Conservation (phyloP, 805 yeast species). For the Zygosaccharomyces bisporus region DNA sequence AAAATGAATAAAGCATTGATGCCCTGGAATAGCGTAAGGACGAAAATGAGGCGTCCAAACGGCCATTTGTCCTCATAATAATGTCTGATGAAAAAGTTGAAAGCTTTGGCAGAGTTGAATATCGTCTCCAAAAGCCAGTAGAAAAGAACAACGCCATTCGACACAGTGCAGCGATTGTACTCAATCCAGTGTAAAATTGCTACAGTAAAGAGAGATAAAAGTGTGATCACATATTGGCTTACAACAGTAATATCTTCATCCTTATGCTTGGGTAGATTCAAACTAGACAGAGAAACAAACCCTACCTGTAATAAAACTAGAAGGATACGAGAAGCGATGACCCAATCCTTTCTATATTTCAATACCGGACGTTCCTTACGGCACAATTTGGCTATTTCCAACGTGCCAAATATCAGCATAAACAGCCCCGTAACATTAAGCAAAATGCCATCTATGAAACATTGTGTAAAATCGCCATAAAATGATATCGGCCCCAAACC, state of each 20-base stretch:
- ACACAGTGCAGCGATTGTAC: constrained; percentile 57
- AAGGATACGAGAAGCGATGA: constrained; percentile 34
- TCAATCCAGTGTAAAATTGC: constrained; percentile 65
- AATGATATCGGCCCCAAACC: constrained; percentile 44
- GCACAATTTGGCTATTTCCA: constrained; percentile 34
- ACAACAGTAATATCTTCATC: constrained; percentile 22
- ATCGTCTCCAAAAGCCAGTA: constrained; percentile 67
- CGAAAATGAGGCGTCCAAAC: constrained; percentile 25
- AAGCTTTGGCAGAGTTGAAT: constrained; percentile 45
- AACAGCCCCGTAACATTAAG: constrained; percentile 41
- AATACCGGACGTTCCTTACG: constrained; percentile 25
- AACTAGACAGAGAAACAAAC: constrained; percentile 28
- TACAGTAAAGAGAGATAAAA: constrained; percentile 47
- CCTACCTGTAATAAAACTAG: constrained; percentile 35
- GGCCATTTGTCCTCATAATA: constrained; percentile 31
- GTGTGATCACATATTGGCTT: constrained; percentile 29
- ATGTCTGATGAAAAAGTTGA: constrained; percentile 39
- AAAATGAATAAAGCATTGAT: constrained; percentile 34
- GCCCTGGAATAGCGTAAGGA: constrained; percentile 35
- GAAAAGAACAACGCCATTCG: constrained; percentile 64
- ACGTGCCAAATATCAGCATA: constrained; percentile 43
- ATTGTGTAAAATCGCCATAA: constrained; percentile 56
- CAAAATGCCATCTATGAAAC: constrained; percentile 53
- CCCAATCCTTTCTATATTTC: constrained; percentile 41
- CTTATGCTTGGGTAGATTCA: constrained; percentile 20